phyloP scores from a whole-genome alignment of 495 filamentous ascomycete species.

The Usnea hakonensis region DNA sequence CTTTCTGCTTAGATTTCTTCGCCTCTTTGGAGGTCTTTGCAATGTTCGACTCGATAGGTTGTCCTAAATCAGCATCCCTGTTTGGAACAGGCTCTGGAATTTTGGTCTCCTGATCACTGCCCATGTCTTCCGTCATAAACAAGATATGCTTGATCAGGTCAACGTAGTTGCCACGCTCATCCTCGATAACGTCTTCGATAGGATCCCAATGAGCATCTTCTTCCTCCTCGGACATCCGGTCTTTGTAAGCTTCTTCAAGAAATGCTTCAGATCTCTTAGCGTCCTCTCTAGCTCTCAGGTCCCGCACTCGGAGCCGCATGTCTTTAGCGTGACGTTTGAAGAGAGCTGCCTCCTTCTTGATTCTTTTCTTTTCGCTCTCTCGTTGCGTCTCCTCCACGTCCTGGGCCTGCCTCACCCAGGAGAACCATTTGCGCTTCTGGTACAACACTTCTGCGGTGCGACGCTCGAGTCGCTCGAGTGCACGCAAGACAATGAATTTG shows the following conservation, averaged over 20 bases:
- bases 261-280: constrained; percentile 36
- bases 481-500: constrained; percentile 33
- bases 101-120: constrained; percentile 16
- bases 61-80: constrained; percentile 1
- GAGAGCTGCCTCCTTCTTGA: constrained; percentile 43
- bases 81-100: constrained; percentile 7
- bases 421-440: constrained; percentile 42
- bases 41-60: constrained; percentile 7
- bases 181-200: constrained; percentile 42
- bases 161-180: constrained; percentile 39
- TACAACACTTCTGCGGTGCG: constrained; percentile 41
- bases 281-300: constrained; percentile 35
- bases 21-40: constrained; percentile 32
- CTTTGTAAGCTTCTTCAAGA: constrained; percentile 39
- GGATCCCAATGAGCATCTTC: constrained; percentile 42
- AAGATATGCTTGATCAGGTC: constrained; percentile 39
- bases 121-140: constrained; percentile 31
- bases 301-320: constrained; percentile 30
- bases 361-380: constrained; percentile 46
- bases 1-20: constrained; percentile 33
- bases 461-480: constrained; percentile 41
- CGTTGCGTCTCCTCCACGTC: constrained; percentile 39
- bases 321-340: constrained; percentile 42
- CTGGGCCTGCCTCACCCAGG: constrained; percentile 41
- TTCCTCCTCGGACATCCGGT: constrained; percentile 34